Conservation (phyloP, 2,329 filamentous ascomycete genomes). For the Coniosporium tulheliwenetii region DNA sequence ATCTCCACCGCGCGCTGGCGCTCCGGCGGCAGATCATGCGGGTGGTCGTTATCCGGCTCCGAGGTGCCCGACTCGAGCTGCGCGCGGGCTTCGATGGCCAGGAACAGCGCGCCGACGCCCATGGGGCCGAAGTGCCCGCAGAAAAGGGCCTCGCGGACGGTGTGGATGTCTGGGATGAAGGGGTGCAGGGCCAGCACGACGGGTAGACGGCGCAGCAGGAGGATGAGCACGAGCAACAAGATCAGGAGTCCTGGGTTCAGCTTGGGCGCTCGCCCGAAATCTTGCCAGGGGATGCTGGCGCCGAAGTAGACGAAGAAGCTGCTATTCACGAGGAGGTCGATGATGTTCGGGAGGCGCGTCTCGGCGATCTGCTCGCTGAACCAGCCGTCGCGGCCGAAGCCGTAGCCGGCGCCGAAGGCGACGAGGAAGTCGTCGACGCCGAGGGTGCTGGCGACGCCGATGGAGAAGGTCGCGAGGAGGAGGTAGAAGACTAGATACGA, state of each 20-base stretch:
- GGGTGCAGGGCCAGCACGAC: conserved; percentile 32
- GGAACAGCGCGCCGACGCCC: conserved; percentile 40
- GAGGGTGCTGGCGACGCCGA: conserved; percentile 35
- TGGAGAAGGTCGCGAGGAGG: conserved; percentile 34
- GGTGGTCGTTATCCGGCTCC: conserved; percentile 28
- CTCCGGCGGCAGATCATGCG: conserved; percentile 16
- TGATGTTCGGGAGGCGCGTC: conserved; percentile 31
- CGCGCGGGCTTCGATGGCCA: conserved; percentile 38
- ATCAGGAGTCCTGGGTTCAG: conserved; percentile 26
- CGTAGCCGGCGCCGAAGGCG: conserved; percentile 38
- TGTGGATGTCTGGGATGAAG: conserved; percentile 32
- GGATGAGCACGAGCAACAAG: conserved; percentile 30
- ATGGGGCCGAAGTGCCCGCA: conserved; percentile 42
- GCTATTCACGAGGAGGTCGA: conserved; percentile 40
- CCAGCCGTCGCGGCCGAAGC: conserved; percentile 39
- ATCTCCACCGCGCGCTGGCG: conserved; percentile 24
- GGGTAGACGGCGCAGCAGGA: conserved; percentile 37
- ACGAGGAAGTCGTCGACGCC: conserved; percentile 41
- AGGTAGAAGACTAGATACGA: conserved; percentile 41
- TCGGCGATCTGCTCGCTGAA: conserved; percentile 31
- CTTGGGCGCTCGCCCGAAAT: conserved; percentile 27
- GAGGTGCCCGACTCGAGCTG: conserved; percentile 34
- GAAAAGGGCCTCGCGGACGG: conserved; percentile 37
- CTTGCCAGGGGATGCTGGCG: conserved; percentile 35
- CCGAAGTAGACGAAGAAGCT: conserved; percentile 42